A percentile compares a stretch with the other conserved stretches of the same genome.
Conservation (phyloP, 371 early-diverging fungal genomes). For the Mortierella sp. region DNA sequence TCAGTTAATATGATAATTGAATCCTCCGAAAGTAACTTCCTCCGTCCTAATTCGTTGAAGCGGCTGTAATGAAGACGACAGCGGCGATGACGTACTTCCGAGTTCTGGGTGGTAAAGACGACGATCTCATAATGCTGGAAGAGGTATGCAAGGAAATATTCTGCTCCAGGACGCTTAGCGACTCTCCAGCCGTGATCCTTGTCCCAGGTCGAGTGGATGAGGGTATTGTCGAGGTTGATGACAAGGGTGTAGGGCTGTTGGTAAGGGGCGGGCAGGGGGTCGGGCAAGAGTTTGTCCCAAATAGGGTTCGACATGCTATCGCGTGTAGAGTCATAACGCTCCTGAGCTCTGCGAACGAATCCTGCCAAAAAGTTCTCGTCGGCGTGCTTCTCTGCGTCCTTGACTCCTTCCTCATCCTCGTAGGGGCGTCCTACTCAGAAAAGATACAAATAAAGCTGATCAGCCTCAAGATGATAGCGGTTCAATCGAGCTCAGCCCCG, state of each 20-base stretch:
- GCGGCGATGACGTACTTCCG: constrained; percentile 47
- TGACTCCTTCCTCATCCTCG: constrained; percentile 50
- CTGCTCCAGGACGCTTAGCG: constrained; percentile 95
- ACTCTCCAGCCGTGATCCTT: constrained; percentile 94
- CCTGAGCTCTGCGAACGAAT: constrained; percentile 50
- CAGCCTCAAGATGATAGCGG: neutral
- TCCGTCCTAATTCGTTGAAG: neutral
- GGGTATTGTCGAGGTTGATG: constrained; percentile 93
- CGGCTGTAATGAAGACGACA: neutral
- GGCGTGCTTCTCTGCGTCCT: constrained; percentile 46
- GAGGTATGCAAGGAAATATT: constrained; percentile 93
- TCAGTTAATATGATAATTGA: neutral
- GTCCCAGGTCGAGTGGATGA: constrained; percentile 94
- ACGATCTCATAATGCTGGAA: constrained; percentile 95
- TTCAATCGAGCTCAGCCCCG: neutral
- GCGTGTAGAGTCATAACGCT: constrained; percentile 35
- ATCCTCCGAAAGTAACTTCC: neutral
- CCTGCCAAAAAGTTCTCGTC: constrained; percentile 45
- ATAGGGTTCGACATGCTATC: constrained; percentile 69
- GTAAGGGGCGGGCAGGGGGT: constrained; percentile 86
- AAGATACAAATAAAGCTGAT: neutral
- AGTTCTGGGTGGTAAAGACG: constrained; percentile 90
- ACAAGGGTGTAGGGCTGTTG: constrained; percentile 92
- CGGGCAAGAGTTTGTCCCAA: constrained; percentile 91
- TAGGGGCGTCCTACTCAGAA: constrained; percentile 40